Conservation (phyloP, 495 filamentous ascomycete species). For the Penicillium steckii region DNA sequence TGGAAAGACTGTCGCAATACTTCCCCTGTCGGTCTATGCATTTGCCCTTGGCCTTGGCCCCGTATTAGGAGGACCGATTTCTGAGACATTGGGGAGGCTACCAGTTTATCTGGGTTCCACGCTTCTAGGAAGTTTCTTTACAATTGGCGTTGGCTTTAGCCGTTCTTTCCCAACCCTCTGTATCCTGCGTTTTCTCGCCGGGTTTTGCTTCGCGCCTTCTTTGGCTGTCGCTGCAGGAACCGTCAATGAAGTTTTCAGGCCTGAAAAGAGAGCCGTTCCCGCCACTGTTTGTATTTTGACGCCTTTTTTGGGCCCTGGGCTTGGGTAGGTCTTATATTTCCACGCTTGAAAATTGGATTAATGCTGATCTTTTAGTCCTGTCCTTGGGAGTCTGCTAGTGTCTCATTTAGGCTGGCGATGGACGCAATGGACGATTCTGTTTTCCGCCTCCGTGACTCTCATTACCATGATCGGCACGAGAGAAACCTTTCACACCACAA, state of each 20-base stretch:
- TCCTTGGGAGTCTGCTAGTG: slow-evolving; percentile 61
- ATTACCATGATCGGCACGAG: slow-evolving; percentile 23
- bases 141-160: slow-evolving; percentile 58
- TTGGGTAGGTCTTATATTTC: slow-evolving; percentile 31
- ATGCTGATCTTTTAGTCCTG: slow-evolving; percentile 50
- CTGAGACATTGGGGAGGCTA: slow-evolving; percentile 57
- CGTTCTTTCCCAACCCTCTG: slow-evolving; percentile 53
- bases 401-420: slow-evolving; percentile 60
- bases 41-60: slow-evolving; percentile 60
- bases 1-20: slow-evolving; percentile 48
- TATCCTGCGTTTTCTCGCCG: slow-evolving; percentile 61
- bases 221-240: slow-evolving; percentile 45
- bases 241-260: slow-evolving; percentile 43
- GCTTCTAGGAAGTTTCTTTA: slow-evolving; percentile 58
- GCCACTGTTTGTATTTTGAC: slow-evolving; percentile 38
- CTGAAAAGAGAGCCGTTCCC: slow-evolving; percentile 32
- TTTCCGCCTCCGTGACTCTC: slow-evolving; percentile 44
- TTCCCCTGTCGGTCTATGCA: slow-evolving; percentile 55
- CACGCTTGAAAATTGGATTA: too few relatives aligned
- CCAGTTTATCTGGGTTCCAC: slow-evolving; percentile 54
- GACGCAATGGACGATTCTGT: slow-evolving; percentile 56
- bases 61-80: slow-evolving; percentile 57
- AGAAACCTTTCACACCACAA: slow-evolving; percentile 65
- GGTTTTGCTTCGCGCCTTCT: slow-evolving; percentile 42
- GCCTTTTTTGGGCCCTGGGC: slow-evolving; percentile 33